Base-by-base conservation (phyloP, 148 eudicot genomes). In the Rhododendron ovatum region DNA sequence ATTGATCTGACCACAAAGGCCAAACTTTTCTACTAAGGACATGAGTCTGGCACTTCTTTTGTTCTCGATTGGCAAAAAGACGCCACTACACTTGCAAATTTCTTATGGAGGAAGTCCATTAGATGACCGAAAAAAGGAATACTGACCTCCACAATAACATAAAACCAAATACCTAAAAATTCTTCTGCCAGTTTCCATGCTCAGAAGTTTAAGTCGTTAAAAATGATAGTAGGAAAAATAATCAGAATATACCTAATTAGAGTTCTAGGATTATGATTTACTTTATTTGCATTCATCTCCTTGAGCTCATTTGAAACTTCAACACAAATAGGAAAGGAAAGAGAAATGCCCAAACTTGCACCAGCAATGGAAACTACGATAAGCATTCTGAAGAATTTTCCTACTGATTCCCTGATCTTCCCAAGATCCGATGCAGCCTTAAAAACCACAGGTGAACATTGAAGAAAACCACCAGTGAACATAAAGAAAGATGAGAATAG, bases 1-100 rank as follows among this genome's bases (percentile, higher is more conserved):
- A 84, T 43, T 50, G 24, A 73, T 50, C 80, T 51, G 67, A 74
- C 80, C 80, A 74, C 78, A 61, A 22, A 74, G 33, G 67, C 33
- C 33, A 74, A 8, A 12, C 26, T 17, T 11, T 59, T 81, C 18
- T 18, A 11, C 14, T 1, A 37, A 82, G 24, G 45, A 61, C 75
- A 82, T 2, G 47, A 39, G 47, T 81, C 30, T 55, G 48, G 30
- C 59, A 30, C 75, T 1, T 10, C 9, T 13, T 28, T 71, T 30
- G 15, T 33, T 71, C 76, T 71, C 0, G 39, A 71, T 33, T 4
- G 20, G 76, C 41, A 33, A 71, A 14, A 30, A 41, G 8, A 63
- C 22, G 41, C 7, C 61, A 30, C 84, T 17, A 22, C 8, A 37
- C 12, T 5, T n/a, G 20, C 65, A 84, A 33, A 74, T 84, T 83